Percentiles rank a stretch among this genome's conserved stretches.
These are phyloP conservation scores for Anisodus tanguticus DNA, from an alignment of 257 asterid species.

Conservation along the genomic window DNA sequence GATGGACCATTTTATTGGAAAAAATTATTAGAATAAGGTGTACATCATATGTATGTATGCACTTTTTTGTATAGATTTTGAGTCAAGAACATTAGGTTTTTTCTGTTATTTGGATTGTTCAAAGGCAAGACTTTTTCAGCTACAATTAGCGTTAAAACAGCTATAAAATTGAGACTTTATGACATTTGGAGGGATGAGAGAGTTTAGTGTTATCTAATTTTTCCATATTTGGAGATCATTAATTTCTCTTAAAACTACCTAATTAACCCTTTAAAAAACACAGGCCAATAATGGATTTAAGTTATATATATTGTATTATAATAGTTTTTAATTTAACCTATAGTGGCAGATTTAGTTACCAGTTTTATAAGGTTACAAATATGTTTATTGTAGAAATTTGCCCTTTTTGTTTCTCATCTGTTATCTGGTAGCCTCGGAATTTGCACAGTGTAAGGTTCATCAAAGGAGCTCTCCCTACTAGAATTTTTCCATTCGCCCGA, in stretches of 20 bases:
- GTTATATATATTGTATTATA: not conserved
- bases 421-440: too few relatives aligned
- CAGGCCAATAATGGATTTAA: not conserved
- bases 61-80: not conserved
- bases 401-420: too few relatives aligned
- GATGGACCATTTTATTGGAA: not conserved
- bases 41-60: not conserved
- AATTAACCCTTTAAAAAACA: not conserved
- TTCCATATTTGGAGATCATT: not conserved
- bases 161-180: not conserved
- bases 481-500: too few relatives aligned
- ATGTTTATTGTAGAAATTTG: not conserved
- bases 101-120: conserved; percentile 1
- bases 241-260: not conserved
- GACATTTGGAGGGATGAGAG: conserved; percentile 29
- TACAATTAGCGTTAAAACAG: conserved; percentile 19
- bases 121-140: not conserved
- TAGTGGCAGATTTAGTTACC: not conserved
- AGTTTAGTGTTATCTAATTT: not conserved
- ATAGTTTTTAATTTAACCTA: not conserved
- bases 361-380: not conserved
- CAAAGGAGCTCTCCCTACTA: not conserved
- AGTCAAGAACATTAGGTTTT: not conserved
- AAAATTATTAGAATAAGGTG: not conserved
- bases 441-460: too few relatives aligned